These are phyloP conservation scores for Rhododendron molle DNA, from an alignment of 148 eudicot species.

Conservation along the genomic window DNA sequence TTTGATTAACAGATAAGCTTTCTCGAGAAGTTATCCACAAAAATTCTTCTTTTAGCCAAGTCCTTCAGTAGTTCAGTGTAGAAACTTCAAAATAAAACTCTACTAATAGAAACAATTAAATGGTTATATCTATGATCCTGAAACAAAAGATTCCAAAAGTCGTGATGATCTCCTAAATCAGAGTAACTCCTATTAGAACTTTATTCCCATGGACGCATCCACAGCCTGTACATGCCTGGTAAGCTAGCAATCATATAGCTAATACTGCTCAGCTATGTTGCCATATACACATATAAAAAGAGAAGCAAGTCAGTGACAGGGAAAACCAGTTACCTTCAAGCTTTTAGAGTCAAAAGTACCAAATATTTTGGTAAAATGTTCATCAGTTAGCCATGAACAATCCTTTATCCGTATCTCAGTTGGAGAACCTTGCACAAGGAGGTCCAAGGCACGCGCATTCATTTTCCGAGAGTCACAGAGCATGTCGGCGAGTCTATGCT, in stretches of 20 bases:
- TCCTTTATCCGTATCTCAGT: conserved; percentile 30
- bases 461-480: conserved; percentile 24
- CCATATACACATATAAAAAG: background rate
- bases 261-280: background rate
- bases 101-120: background rate
- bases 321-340: conserved; percentile 19
- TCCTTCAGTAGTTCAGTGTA: background rate
- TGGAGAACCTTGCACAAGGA: conserved; percentile 29
- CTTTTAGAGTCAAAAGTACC: conserved; percentile 12
- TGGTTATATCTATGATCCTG: background rate
- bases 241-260: background rate
- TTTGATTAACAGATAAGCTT: background rate
- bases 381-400: conserved; percentile 27
- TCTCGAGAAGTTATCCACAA: background rate
- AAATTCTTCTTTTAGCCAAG: background rate
- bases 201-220: background rate
- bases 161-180: background rate
- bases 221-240: background rate
- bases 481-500: conserved; percentile 17
- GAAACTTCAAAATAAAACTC: background rate
- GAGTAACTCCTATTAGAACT: background rate
- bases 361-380: conserved; percentile 20
- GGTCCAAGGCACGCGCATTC: conserved; percentile 17
- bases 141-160: background rate
- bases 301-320: background rate